Percentiles rank a stretch among this genome's conserved stretches.
These are phyloP conservation scores for Sporothrix dimorphospora DNA, from an alignment of 2,329 filamentous ascomycete species.

Conservation along the genomic window DNA sequence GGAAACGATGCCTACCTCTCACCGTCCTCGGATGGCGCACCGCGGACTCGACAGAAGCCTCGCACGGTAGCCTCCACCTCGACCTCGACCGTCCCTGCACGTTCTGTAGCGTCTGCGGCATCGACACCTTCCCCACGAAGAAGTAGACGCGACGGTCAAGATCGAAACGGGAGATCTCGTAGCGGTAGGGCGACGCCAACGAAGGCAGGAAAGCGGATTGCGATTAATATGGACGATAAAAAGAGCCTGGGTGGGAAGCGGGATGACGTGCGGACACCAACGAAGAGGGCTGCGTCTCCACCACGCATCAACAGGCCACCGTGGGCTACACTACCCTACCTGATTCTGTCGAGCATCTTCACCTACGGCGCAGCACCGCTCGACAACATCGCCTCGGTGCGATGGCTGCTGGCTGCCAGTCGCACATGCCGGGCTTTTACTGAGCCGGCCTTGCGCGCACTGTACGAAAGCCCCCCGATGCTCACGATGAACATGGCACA, in stretches of 20 bases:
- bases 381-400: constrained; percentile 46
- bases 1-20: constrained; percentile 27
- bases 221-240: background rate
- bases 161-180: background rate
- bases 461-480: constrained; percentile 72
- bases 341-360: constrained; percentile 71
- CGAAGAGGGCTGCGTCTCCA: background rate
- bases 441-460: constrained; percentile 71
- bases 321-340: constrained; percentile 48
- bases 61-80: background rate
- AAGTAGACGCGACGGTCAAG: background rate
- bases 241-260: background rate
- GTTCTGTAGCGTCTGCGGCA: background rate
- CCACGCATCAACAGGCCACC: constrained; percentile 31
- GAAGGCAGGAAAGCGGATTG: background rate
- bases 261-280: background rate
- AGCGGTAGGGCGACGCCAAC: background rate
- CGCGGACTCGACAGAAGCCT: background rate
- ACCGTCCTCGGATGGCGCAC: constrained; percentile 25
- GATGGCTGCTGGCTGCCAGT: constrained; percentile 69
- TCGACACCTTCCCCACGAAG: background rate
- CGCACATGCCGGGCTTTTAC: constrained; percentile 65
- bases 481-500: constrained; percentile 50
- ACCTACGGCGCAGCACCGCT: constrained; percentile 65
- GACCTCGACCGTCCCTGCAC: background rate